Conservation (phyloP, 73 alveolate genomes). For the Uronychia binucleata region DNA sequence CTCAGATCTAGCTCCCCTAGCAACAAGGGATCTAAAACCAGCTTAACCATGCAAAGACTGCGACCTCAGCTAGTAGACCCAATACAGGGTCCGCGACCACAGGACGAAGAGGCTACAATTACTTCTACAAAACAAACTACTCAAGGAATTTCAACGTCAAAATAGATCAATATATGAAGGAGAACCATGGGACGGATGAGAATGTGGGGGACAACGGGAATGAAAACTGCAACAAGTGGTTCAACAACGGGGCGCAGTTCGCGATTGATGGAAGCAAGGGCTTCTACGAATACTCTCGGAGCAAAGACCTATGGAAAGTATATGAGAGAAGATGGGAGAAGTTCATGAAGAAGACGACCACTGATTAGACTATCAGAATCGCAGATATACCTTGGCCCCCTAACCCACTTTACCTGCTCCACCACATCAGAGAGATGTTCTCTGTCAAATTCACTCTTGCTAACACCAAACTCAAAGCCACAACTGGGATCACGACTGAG, state of each 20-base stretch:
- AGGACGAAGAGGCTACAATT: not conserved
- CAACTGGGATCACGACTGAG: not conserved
- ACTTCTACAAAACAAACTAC: not conserved
- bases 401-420: not conserved
- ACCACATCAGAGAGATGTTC: not conserved
- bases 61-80: not conserved
- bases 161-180: constrained; percentile 7
- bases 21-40: not conserved
- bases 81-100: not conserved
- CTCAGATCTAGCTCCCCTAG: not conserved
- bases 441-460: no score
- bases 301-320: not conserved
- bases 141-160: constrained; percentile 1
- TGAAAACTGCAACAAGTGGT: not conserved
- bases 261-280: not conserved
- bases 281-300: not conserved
- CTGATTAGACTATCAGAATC: not conserved
- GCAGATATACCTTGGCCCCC: constrained; percentile 13
- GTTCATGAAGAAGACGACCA: not conserved
- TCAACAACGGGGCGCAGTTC: not conserved
- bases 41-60: not conserved
- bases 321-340: not conserved
- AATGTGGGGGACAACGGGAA: not conserved
- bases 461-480: not conserved
- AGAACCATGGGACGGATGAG: not conserved